These are phyloP conservation scores for Pleurozium schreberi DNA, from an alignment of 225 moss, liverwort and hornwort species.

Conservation along the genomic window DNA sequence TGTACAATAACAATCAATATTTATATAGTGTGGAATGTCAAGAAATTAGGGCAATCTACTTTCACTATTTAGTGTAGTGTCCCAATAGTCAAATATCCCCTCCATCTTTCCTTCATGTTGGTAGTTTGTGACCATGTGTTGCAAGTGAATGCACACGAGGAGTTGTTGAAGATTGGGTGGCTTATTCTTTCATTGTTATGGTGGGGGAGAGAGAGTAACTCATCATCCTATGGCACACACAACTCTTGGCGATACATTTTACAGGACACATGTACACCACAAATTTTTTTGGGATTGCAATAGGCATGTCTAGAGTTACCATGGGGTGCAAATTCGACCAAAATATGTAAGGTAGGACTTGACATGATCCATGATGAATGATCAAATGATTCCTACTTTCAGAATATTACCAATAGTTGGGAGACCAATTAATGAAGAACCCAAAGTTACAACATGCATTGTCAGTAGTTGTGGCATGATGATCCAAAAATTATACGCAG, in stretches of 20 bases:
- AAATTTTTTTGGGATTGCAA: too few species aligned
- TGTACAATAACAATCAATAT: too few species aligned
- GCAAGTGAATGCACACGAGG: background rate
- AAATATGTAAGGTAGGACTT: background rate
- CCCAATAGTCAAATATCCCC: background rate
- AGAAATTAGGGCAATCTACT: too few species aligned
- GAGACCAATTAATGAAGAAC: background rate
- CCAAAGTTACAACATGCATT: background rate
- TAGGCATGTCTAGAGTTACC: too few species aligned
- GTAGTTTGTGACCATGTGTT: background rate
- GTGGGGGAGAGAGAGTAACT: background rate
- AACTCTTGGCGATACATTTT: too few species aligned
- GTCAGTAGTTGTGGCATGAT: background rate
- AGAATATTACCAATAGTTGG: background rate
- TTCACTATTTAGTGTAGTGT: too few species aligned
- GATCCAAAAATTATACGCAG: background rate
- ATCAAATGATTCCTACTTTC: background rate
- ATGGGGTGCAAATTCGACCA: background rate
- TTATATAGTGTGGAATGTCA: too few species aligned
- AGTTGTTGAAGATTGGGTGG: constrained; percentile 5
- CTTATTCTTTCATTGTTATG: background rate
- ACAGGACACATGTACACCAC: too few species aligned
- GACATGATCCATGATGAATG: constrained; percentile 1
- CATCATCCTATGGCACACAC: too few species aligned
- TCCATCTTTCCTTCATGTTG: too few species aligned